phyloP scores from a whole-genome alignment of 148 eudicot genomes.

The Vaccinium vitisidaea region DNA sequence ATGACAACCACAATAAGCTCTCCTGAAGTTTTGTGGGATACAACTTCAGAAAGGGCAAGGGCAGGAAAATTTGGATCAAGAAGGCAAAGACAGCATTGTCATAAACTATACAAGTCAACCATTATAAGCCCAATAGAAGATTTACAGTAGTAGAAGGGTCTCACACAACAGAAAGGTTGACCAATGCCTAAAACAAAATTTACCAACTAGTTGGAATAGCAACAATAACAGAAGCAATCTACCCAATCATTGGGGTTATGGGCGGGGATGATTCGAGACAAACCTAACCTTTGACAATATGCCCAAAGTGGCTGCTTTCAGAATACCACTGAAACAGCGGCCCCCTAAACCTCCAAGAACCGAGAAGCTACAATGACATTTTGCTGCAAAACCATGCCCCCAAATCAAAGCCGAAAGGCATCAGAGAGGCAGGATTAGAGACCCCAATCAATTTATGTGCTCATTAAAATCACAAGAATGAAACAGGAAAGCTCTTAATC shows the following conservation, averaged over 20 bases:
- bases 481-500: conserved; percentile 22
- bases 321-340: no score
- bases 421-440: no score
- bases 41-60: neutral
- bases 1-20: neutral
- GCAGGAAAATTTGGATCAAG: neutral
- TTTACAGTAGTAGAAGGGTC: conserved; percentile 13
- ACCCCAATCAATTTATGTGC: no score
- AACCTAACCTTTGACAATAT: no score
- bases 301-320: no score
- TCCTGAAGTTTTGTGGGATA: neutral
- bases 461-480: neutral
- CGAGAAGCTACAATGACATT: no score
- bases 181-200: neutral
- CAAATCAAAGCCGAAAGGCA: no score
- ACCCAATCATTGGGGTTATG: no score
- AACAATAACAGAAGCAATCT: no score
- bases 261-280: no score
- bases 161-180: neutral
- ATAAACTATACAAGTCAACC: neutral
- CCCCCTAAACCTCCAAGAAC: no score
- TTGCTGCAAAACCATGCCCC: no score
- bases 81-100: neutral
- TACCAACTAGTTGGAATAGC: neutral
- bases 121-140: neutral